phyloP scores from a whole-genome alignment of 2,329 filamentous ascomycete species.

The Trichoderma cornu-damae region DNA sequence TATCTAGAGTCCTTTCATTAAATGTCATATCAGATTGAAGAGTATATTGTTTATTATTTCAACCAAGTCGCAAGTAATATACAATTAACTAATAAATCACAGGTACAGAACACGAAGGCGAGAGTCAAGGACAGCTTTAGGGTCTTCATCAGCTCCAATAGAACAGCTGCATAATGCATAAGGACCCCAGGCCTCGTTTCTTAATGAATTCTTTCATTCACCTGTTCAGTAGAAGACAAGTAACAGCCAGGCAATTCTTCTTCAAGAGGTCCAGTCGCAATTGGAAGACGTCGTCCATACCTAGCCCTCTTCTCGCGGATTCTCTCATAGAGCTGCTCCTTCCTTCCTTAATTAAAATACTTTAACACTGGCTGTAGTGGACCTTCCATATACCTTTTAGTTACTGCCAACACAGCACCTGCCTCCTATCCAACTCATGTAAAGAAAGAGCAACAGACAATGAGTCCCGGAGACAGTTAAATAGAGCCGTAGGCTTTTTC shows the following conservation, averaged over 20 bases:
- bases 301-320: no score
- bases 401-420: not conserved
- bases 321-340: not conserved
- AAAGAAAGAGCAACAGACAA: not conserved
- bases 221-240: no score
- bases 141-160: constrained; percentile 50
- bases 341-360: not conserved
- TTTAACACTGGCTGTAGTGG: not conserved
- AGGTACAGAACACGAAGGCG: constrained; percentile 51
- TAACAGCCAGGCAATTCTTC: no score
- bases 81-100: no score
- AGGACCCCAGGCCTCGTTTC: constrained; percentile 49
- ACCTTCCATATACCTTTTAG: not conserved
- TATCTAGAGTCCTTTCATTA: no score
- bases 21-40: no score
- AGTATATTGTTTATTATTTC: no score
- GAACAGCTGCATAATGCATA: constrained; percentile 52
- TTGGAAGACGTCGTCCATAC: no score
- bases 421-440: not conserved
- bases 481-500: not conserved
- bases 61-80: no score
- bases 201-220: constrained; percentile 44
- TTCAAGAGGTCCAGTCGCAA: no score
- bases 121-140: constrained; percentile 50
- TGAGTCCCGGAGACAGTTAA: not conserved